Conservation (phyloP, 257 asterid genomes). For the Solanum chmielewskii region DNA sequence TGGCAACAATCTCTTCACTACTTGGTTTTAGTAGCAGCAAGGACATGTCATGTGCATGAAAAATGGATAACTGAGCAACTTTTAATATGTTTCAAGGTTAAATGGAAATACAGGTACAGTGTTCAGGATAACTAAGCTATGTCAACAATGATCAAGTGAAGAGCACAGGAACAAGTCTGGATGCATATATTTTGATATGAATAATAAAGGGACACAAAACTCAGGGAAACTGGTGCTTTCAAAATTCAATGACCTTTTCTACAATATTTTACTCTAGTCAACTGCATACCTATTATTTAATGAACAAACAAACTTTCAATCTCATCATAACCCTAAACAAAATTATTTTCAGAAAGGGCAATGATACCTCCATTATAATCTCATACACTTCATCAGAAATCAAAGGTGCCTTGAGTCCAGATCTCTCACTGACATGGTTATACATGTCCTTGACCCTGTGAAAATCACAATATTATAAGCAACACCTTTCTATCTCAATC, state of each 20-base stretch:
- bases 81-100: neutral
- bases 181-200: neutral
- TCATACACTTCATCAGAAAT: constrained; percentile 88
- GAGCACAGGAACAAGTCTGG: neutral
- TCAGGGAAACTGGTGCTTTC: neutral
- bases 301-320: neutral
- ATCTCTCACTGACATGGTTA: constrained; percentile 69
- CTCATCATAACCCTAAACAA: neutral
- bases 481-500: neutral
- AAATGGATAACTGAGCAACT: neutral
- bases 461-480: neutral
- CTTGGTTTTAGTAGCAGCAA: neutral
- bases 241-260: neutral
- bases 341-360: neutral
- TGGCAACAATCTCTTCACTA: neutral
- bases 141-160: neutral
- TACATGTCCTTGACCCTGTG: constrained; percentile 83
- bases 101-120: neutral
- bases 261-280: neutral
- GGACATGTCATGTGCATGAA: neutral
- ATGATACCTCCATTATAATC: constrained; percentile 66
- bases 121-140: neutral
- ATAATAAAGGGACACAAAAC: neutral
- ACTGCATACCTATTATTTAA: neutral
- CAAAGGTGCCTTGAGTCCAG: constrained; percentile 69